Percentiles rank a stretch among this genome's conserved stretches.
Evolutionary conservation across 495 filamentous ascomycete genomes (phyloP).

Genomic region (Glonium stellatum): DNA sequence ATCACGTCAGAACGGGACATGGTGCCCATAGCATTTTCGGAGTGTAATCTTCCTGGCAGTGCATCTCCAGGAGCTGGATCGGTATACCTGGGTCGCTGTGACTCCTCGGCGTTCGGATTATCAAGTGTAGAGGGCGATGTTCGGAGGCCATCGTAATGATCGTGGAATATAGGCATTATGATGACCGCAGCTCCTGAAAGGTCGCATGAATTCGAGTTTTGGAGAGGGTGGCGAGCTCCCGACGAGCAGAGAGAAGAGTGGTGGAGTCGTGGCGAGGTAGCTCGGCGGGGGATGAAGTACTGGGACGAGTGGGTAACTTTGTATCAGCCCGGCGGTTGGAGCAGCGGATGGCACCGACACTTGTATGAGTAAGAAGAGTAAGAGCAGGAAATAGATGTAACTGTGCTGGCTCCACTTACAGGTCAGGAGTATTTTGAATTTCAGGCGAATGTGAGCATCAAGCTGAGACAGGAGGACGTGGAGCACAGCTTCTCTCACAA

Average conservation of each 20-base stretch:
- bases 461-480: conserved; percentile 4
- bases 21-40: background rate
- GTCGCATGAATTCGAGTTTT: conserved; percentile 15
- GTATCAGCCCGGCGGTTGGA: conserved; percentile 11
- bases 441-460: background rate
- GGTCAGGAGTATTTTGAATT: background rate
- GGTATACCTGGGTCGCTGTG: conserved; percentile 2
- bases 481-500: background rate
- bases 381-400: conserved; percentile 7
- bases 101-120: conserved; percentile 4
- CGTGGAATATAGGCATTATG: conserved; percentile 57
- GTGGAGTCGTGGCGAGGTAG: conserved; percentile 2
- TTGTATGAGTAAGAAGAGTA: conserved; percentile 10
- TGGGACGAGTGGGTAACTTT: no score
- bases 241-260: background rate
- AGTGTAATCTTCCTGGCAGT: background rate
- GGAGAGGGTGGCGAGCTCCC: conserved; percentile 4
- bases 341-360: conserved; percentile 11
- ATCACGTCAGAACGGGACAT: conserved; percentile 3
- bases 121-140: conserved; percentile 20
- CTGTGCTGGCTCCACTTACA: conserved; percentile 24
- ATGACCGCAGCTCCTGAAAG: background rate
- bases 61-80: background rate
- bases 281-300: conserved; percentile 3
- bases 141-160: conserved; percentile 28